A percentile compares a stretch with the other conserved stretches of the same genome.
Conservation (phyloP, 106 monocot species). For the Dactylorhiza incarnata region DNA sequence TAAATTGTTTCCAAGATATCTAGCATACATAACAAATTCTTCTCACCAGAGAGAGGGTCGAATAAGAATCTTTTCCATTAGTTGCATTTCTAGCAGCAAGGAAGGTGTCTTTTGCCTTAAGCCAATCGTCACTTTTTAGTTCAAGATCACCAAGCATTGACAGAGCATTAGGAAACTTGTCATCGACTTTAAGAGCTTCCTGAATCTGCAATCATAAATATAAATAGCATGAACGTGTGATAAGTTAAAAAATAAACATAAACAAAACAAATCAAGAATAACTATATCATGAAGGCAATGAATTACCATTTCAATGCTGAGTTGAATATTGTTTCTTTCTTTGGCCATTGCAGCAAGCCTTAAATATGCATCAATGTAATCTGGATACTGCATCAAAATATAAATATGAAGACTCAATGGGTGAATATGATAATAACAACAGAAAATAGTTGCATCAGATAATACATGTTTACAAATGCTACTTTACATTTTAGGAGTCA, state of each 20-base stretch:
- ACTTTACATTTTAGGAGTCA: not conserved
- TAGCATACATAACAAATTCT: not conserved
- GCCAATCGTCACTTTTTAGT: slow-evolving; percentile 88
- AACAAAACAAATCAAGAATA: not conserved
- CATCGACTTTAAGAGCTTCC: slow-evolving; percentile 88
- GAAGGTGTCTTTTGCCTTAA: slow-evolving; percentile 93
- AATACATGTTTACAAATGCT: not conserved
- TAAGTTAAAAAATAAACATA: not conserved
- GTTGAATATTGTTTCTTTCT: slow-evolving; percentile 62
- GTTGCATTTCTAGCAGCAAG: slow-evolving; percentile 84
- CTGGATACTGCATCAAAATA: slow-evolving; percentile 59
- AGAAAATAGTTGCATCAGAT: not conserved
- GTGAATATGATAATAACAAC: not conserved
- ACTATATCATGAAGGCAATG: not conserved
- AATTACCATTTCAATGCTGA: slow-evolving; percentile 85
- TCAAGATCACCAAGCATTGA: slow-evolving; percentile 90
- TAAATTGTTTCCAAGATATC: not conserved
- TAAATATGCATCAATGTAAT: slow-evolving; percentile 88
- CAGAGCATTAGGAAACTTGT: slow-evolving; percentile 79
- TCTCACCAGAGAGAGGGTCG: slow-evolving; percentile 71
- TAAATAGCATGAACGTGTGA: slow-evolving; percentile 10
- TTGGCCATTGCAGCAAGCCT: slow-evolving; percentile 89
- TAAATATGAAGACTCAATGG: not conserved
- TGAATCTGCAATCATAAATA: slow-evolving; percentile 39
- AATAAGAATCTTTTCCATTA: slow-evolving; percentile 90